A percentile compares a stretch with the other conserved stretches of the same genome.
These are phyloP conservation scores for Xylariaceae sp. DNA, from an alignment of 2,329 filamentous ascomycete genomes.

Conservation along the genomic window DNA sequence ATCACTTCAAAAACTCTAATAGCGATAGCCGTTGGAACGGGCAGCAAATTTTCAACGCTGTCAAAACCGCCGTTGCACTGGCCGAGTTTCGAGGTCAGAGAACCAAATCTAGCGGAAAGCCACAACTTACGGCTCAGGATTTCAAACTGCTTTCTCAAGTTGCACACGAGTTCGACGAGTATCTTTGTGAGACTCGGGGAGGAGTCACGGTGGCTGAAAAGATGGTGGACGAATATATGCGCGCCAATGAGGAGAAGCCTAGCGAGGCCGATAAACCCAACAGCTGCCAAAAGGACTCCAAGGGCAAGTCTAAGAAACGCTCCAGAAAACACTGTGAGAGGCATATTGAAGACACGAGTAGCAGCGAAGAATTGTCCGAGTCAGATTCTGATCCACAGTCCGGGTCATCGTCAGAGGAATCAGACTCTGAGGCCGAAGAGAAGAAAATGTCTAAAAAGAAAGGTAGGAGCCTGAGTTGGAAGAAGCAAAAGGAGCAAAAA, in stretches of 20 bases:
- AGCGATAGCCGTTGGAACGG: constrained; percentile 5
- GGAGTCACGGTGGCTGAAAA: background rate
- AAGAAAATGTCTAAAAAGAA: constrained; percentile 1
- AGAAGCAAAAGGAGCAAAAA: constrained; percentile 4
- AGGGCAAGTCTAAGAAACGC: too few relatives aligned
- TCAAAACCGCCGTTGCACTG: constrained; percentile 6
- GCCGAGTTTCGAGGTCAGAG: constrained; percentile 4
- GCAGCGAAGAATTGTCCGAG: too few relatives aligned
- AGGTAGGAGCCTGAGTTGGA: constrained; percentile 1
- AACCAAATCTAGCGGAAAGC: background rate
- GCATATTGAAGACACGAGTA: too few relatives aligned
- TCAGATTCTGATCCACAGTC: too few relatives aligned
- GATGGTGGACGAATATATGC: background rate
- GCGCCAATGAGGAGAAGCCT: background rate
- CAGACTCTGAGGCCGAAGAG: background rate
- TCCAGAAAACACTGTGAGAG: too few relatives aligned
- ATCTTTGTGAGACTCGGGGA: constrained; percentile 1
- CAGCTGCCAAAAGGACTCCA: too few relatives aligned
- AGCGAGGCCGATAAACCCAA: too few relatives aligned
- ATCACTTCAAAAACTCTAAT: constrained; percentile 3
- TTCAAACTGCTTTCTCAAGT: background rate
- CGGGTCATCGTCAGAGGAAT: background rate
- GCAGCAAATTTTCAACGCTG: constrained; percentile 7
- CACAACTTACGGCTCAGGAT: background rate
- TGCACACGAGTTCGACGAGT: constrained; percentile 4